Percentiles rank a stretch among this genome's conserved stretches.
Evolutionary conservation across 495 filamentous ascomycete species (phyloP).

Genomic region (Chaetomidium leptoderma): DNA sequence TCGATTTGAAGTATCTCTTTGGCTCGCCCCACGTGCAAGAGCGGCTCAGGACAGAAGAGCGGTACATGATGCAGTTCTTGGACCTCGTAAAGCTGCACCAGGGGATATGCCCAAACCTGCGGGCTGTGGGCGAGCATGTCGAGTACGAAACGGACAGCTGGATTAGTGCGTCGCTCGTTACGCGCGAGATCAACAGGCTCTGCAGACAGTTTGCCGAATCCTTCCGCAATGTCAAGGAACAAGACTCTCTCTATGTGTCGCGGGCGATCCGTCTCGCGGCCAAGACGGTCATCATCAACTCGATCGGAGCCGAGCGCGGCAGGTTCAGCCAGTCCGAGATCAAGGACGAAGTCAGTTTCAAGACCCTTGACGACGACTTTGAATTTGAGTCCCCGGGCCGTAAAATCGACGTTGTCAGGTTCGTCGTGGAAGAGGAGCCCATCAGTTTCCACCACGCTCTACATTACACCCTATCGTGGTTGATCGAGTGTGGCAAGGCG

Average conservation of each 20-base stretch:
- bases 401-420: constrained; percentile 71
- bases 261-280: constrained; percentile 73
- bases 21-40: constrained; percentile 81
- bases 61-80: constrained; percentile 89
- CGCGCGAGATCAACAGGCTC: constrained; percentile 87
- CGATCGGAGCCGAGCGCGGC: constrained; percentile 79
- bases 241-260: constrained; percentile 58
- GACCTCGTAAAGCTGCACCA: constrained; percentile 94
- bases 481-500: constrained; percentile 81
- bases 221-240: constrained; percentile 62
- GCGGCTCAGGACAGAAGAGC: constrained; percentile 71
- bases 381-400: constrained; percentile 67
- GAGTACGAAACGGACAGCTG: constrained; percentile 98
- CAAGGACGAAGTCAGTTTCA: constrained; percentile 77
- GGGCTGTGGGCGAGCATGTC: constrained; percentile 90
- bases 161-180: constrained; percentile 93
- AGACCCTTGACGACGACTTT: constrained; percentile 63
- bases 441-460: constrained; percentile 98
- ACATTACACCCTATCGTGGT: constrained; percentile 96
- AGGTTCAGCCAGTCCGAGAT: constrained; percentile 86
- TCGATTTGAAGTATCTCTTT: constrained; percentile 85
- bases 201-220: constrained; percentile 84
- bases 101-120: constrained; percentile 89
- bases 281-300: constrained; percentile 74
- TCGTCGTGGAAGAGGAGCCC: constrained; percentile 77